Evolutionary conservation across 1,284 basidiomycete genomes (phyloP), one percentile per base, ranked within the genome.

Genomic region (Melampsora larici-populina): DNA sequence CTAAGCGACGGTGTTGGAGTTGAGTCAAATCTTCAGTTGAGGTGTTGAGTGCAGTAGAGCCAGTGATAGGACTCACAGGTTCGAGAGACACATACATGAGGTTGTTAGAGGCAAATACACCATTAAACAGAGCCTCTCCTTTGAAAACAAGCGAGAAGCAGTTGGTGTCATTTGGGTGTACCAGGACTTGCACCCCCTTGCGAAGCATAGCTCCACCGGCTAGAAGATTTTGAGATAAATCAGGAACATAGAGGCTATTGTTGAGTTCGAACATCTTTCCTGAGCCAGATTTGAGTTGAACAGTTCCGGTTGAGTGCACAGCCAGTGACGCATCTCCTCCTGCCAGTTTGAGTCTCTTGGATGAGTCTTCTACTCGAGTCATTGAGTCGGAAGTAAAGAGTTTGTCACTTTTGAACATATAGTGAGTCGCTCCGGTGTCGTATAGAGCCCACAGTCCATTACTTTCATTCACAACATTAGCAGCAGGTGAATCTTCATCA

Each of bases 341-440:
- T 11, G 48, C 48, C 48, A 49, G 48, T 49, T 11, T 49, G 48
- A 49, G 48, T 49, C 48, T 49, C 21, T 49, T 49, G 48, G 11
- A 11, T 11, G 48, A 11, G 21, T 49, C 48, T 11, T 49, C 48
- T 11, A 11, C 21, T 49, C 48, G 11, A 49, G 21, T 49, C 48
- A 49, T 11, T 11, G 48, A 49, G 48, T 11, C 11, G 11, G 48
- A 11, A 62, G 24, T 26, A 24, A 69, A 69, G 43, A 69, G 48
- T 26, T 48, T n/a, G 17, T 43, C 29, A 24, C 48, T 24, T 31
- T 69, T 69, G 67, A 69, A 69, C 67, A 69, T 69, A 49, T 69
- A 43, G 48, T 69, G 67, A 46, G 67, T 48, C 15, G 67, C 67
- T 1, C 67, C 67, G 11, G 21, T 11, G 11, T 11, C n/a, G n/a